These are phyloP conservation scores for Lactifluus rugatus DNA, from an alignment of 768 basidiomycete species.

Conservation along the genomic window DNA sequence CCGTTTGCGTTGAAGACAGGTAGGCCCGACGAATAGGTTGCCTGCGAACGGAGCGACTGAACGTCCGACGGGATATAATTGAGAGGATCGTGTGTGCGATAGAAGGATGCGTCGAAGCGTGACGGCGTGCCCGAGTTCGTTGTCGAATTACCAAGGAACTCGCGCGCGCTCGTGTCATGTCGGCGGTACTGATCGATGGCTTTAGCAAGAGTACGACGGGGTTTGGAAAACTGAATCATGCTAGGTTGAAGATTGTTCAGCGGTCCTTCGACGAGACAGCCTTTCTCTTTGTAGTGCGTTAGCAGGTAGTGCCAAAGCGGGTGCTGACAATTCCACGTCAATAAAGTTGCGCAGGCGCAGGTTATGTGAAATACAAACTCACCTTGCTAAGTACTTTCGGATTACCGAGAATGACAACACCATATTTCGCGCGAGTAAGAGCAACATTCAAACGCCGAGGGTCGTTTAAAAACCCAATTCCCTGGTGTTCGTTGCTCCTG, in stretches of 20 bases:
- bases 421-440: slow-evolving; percentile 94
- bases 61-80: slow-evolving; percentile 93
- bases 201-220: slow-evolving; percentile 77
- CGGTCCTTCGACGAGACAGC: slow-evolving; percentile 89
- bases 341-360: slow-evolving; percentile 1
- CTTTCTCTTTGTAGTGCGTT: slow-evolving; percentile 97
- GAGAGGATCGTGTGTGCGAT: slow-evolving; percentile 87
- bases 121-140: slow-evolving; percentile 76
- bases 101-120: slow-evolving; percentile 93
- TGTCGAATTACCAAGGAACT: slow-evolving; percentile 39
- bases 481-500: slow-evolving; percentile 97
- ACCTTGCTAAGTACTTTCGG: slow-evolving; percentile 99
- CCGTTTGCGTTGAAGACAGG: slow-evolving; percentile 69
- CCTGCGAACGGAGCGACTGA: slow-evolving; percentile 93
- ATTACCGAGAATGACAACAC: slow-evolving; percentile 98
- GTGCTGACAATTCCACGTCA: slow-evolving; percentile 47
- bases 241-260: slow-evolving; percentile 92
- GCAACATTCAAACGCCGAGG: slow-evolving; percentile 95
- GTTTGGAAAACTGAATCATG: slow-evolving; percentile 99
- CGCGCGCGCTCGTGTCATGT: slow-evolving; percentile 85
- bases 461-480: slow-evolving; percentile 98
- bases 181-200: slow-evolving; percentile 90
- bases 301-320: slow-evolving; percentile 97
- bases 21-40: slow-evolving; percentile 86
- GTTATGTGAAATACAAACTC: slow-evolving; percentile 1